Percentiles rank a stretch among this genome's conserved stretches.
Evolutionary conservation across 2,329 filamentous ascomycete genomes (phyloP).

Genomic region (Calonectria montana): DNA sequence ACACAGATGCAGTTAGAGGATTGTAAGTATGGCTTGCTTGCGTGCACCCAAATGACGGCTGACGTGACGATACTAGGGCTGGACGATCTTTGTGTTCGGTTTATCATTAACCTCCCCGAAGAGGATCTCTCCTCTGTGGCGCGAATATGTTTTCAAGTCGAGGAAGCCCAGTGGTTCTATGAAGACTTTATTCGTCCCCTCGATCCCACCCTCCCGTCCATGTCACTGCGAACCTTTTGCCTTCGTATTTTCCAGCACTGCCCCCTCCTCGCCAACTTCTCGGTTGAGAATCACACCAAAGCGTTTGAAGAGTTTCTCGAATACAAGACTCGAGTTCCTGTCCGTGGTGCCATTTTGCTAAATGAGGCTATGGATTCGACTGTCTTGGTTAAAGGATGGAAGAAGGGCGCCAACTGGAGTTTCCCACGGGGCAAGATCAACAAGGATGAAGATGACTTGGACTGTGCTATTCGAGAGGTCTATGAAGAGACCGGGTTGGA

Average conservation of each 20-base stretch:
- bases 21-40: constrained; percentile 65
- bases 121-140: constrained; percentile 91
- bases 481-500: constrained; percentile 97
- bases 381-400: constrained; percentile 96
- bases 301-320: constrained; percentile 93
- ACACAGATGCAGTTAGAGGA: constrained; percentile 89
- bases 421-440: constrained; percentile 98
- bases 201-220: constrained; percentile 84
- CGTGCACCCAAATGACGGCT: constrained; percentile 32
- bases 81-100: constrained; percentile 97
- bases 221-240: constrained; percentile 87
- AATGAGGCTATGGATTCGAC: constrained; percentile 95
- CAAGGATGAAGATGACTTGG: constrained; percentile 93
- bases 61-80: constrained; percentile 70
- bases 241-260: constrained; percentile 94
- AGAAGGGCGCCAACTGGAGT: constrained; percentile 95
- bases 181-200: constrained; percentile 97
- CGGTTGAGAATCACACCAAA: constrained; percentile 78
- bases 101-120: constrained; percentile 95
- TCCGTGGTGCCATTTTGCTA: constrained; percentile 92
- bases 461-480: constrained; percentile 93
- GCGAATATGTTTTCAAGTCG: constrained; percentile 97
- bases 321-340: constrained; percentile 95
- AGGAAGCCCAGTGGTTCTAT: constrained; percentile 99
- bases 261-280: constrained; percentile 85